Evolutionary conservation across 345 rosid genomes (phyloP).

Genomic region (Salix koriyanagi): DNA sequence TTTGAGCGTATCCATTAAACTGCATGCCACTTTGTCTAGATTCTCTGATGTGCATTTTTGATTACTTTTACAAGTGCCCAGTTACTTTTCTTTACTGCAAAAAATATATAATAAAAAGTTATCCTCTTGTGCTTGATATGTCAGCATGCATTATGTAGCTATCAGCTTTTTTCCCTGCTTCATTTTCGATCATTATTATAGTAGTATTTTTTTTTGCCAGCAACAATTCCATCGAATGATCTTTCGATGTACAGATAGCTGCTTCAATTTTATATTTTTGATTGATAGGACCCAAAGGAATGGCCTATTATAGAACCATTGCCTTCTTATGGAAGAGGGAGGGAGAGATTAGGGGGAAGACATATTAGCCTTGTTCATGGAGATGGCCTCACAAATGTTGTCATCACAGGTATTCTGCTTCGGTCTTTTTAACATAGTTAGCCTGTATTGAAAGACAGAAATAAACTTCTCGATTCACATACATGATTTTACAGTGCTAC

Average conservation of each 20-base stretch:
- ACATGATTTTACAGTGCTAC: neutral
- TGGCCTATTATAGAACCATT: constrained; percentile 91
- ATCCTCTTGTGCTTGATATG: neutral
- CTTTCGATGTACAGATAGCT: neutral
- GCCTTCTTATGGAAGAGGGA: constrained; percentile 99
- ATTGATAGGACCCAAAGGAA: constrained; percentile 57
- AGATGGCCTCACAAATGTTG: constrained; percentile 74
- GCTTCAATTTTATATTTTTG: constrained; percentile 12
- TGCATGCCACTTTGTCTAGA: neutral
- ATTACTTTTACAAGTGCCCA: neutral
- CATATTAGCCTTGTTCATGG: constrained; percentile 99
- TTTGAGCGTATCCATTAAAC: neutral
- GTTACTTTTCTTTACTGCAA: neutral
- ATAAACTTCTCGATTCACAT: neutral
- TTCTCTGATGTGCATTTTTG: neutral
- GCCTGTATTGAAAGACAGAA: neutral
- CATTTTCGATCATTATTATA: no score
- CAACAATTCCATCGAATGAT: neutral
- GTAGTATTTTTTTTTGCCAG: neutral
- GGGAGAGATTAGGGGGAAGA: constrained; percentile 94
- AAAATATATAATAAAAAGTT: neutral
- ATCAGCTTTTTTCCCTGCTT: neutral
- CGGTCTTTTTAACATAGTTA: neutral
- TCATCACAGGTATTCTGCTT: constrained; percentile 63
- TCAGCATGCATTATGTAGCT: neutral